Evolutionary conservation across 225 moss, liverwort and hornwort genomes (phyloP), one percentile per base, ranked within the genome.

Genomic region (Lunularia cruciata): DNA sequence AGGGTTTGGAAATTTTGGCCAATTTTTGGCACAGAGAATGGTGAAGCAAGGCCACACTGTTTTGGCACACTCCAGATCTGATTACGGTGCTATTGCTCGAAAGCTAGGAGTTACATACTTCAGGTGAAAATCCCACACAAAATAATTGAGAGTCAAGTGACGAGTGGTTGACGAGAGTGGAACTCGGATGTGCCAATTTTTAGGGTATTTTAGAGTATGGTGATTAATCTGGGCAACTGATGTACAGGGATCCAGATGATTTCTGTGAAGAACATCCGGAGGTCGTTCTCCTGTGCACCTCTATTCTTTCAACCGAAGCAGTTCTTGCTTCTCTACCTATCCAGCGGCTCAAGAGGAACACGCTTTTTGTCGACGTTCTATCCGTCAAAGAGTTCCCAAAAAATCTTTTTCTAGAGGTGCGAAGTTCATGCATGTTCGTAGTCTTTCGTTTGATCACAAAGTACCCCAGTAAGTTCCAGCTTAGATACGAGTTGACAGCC

Each of bases 211-310:
- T 5, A 8, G 25, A 55, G 27, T 37, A 26, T 45, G 13, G 10
- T 28, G 5, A 32, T 83, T 52, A 57, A 79, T 14, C 45, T n/a
- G 49, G 20, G 16, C 1, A 34, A 10, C 58, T 35, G 40, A 36
- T 65, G 47, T 45, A 33, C 76, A 96, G 96, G 77, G 91, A 93
- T 82, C 83, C 91, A 36, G 93, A 98, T 87, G 96, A 98, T 65
- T 98, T 98, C 73, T 98, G 96, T 78, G 96, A 98, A 76, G 96
- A 98, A 81, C 96, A 98, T 86, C 96, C 96, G 27, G 96, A 98
- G 52, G 89, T 98, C 39, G 93, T 98, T 18, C 76, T 98, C 30
- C 73, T 98, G 51, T 98, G 92, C 84, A 89, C 91, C 18, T 98
- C 96, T 36, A 98, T 98, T 67, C 70, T 98, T 34, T 98, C 96